Evolutionary conservation across 1,284 basidiomycete genomes (phyloP).

Genomic region (Kwoniella shivajii): DNA sequence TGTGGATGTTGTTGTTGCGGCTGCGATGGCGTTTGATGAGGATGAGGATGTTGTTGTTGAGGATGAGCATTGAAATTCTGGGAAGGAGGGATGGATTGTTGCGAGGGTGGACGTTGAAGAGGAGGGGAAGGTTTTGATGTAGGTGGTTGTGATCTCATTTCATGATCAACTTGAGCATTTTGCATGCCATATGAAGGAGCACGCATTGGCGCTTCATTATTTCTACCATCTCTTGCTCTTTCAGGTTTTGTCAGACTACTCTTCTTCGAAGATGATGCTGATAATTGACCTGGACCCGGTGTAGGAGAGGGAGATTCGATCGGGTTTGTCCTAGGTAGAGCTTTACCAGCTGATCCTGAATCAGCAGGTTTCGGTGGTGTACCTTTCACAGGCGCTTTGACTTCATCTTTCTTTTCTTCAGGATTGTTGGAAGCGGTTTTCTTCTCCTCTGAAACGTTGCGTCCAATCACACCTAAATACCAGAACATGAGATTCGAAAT

Average conservation of each 20-base stretch:
- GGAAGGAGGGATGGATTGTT: conserved; percentile 8
- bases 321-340: conserved; percentile 52
- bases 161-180: conserved; percentile 85
- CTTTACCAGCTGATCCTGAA: conserved; percentile 49
- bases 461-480: conserved; percentile 98
- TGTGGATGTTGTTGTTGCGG: conserved; percentile 7
- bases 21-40: too few species aligned
- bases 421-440: conserved; percentile 54
- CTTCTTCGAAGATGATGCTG: conserved; percentile 26
- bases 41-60: neutral
- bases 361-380: conserved; percentile 47
- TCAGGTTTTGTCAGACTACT: conserved; percentile 50
- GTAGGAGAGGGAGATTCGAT: neutral
- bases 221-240: conserved; percentile 56
- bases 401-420: conserved; percentile 49
- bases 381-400: conserved; percentile 49
- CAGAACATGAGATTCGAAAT: conserved; percentile 99
- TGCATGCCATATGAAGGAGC: conserved; percentile 92
- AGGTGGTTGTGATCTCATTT: conserved; percentile 50
- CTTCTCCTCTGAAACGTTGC: conserved; percentile 56
- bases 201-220: conserved; percentile 81
- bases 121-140: conserved; percentile 11
- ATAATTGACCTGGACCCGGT: neutral
- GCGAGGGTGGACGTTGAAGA: conserved; percentile 9
- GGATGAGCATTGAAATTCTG: neutral